Evolutionary conservation across 345 rosid genomes (phyloP).

Genomic region (Populus davidiana): DNA sequence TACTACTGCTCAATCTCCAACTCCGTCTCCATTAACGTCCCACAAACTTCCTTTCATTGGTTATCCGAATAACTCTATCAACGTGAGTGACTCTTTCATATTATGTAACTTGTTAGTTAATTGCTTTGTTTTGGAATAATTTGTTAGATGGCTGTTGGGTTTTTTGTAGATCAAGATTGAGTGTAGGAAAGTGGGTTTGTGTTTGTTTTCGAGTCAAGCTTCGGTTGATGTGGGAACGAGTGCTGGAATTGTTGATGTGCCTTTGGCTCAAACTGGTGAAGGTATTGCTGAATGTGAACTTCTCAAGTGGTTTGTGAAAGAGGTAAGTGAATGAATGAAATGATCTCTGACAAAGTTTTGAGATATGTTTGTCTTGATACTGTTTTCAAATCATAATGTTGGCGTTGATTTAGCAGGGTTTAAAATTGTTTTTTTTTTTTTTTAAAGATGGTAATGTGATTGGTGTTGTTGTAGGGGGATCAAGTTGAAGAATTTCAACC

Average conservation of each 20-base stretch:
- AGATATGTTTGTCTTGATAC: neutral
- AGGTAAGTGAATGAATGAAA: slow-evolving; percentile 43
- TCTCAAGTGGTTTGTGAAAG: slow-evolving; percentile 82
- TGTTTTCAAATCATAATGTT: neutral
- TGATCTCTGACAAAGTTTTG: neutral
- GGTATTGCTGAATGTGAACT: slow-evolving; percentile 98
- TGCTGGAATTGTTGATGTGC: slow-evolving; percentile 64
- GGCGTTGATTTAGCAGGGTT: neutral
- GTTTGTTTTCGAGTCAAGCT: slow-evolving; percentile 53
- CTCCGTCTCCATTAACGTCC: slow-evolving; percentile 3
- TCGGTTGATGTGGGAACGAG: slow-evolving; percentile 33
- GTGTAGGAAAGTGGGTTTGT: slow-evolving; percentile 23
- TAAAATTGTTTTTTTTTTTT: no score
- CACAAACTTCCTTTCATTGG: neutral
- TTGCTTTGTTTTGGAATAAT: neutral
- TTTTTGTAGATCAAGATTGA: neutral
- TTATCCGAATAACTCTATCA: neutral
- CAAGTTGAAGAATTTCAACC: slow-evolving; percentile 84
- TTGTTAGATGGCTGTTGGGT: neutral
- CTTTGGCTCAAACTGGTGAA: slow-evolving; percentile 95
- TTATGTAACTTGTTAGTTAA: neutral
- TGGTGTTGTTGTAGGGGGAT: slow-evolving; percentile 60
- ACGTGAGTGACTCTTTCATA: slow-evolving; percentile 32
- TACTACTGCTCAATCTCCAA: neutral
- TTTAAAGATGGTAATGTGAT: neutral